Conservation (phyloP, 768 basidiomycete genomes). For the Tulasnella sp. region DNA sequence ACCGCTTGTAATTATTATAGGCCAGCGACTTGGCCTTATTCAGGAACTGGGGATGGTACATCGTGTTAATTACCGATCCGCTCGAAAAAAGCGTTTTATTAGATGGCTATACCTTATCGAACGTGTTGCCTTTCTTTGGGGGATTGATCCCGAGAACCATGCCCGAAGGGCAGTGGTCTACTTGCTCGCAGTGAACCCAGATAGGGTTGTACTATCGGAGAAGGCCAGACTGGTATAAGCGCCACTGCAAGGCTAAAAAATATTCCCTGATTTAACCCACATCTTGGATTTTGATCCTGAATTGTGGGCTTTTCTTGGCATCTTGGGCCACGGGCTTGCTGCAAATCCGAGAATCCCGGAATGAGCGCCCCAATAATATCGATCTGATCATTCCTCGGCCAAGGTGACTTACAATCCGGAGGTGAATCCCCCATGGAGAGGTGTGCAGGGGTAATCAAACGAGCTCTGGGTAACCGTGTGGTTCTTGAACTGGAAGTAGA, state of each 20-base stretch:
- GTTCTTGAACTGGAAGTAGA: slow-evolving; percentile 30
- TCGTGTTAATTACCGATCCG: not conserved
- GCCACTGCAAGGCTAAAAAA: not conserved
- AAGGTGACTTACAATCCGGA: slow-evolving; percentile 44
- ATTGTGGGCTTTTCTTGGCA: not conserved
- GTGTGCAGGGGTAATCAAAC: slow-evolving; percentile 39
- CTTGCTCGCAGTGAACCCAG: slow-evolving; percentile 31
- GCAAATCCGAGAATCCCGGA: not conserved
- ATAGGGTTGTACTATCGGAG: slow-evolving; percentile 11
- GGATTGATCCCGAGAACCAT: slow-evolving; percentile 32
- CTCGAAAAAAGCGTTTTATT: not conserved
- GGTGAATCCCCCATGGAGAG: slow-evolving; percentile 53
- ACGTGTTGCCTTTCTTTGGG: slow-evolving; percentile 28
- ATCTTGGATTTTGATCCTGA: not conserved
- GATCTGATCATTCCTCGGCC: not conserved
- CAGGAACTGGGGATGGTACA: not conserved
- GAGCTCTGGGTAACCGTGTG: slow-evolving; percentile 41
- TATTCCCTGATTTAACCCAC: not conserved
- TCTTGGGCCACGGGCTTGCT: not conserved
- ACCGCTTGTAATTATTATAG: no score
- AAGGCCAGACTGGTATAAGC: not conserved
- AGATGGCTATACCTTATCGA: not conserved
- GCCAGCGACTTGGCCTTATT: not conserved
- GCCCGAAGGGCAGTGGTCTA: slow-evolving; percentile 29
- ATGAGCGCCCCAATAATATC: not conserved